Evolutionary conservation across 805 yeast genomes (phyloP).

Genomic region (Candida hungchunana): DNA sequence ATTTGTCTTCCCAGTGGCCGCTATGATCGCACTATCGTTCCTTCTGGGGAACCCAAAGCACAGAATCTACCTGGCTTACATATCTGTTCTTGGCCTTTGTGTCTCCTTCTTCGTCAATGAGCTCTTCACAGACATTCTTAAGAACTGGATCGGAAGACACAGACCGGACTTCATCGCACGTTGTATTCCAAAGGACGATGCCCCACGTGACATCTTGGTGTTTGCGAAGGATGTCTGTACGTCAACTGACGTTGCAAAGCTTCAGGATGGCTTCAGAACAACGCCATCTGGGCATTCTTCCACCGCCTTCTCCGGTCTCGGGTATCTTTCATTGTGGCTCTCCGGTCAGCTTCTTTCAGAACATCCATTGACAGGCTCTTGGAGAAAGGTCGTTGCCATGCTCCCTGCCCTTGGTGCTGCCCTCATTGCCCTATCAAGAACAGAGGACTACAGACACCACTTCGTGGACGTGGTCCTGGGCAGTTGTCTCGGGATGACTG

Average conservation of each 20-base stretch:
- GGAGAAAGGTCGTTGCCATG: constrained; percentile 53
- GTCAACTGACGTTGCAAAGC: constrained; percentile 35
- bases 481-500: constrained; percentile 52
- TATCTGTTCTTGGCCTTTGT: constrained; percentile 62
- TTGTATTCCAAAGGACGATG: constrained; percentile 61
- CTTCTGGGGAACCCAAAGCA: constrained; percentile 41
- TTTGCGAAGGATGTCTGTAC: constrained; percentile 67
- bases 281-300: constrained; percentile 84
- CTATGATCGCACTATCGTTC: constrained; percentile 33
- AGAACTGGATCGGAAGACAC: constrained; percentile 83
- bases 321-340: constrained; percentile 61
- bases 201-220: constrained; percentile 53
- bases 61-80: constrained; percentile 54
- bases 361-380: constrained; percentile 48
- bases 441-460: constrained; percentile 93
- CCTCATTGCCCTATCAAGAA: constrained; percentile 77
- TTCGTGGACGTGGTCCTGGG: constrained; percentile 82
- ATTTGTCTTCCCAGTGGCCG: constrained; percentile 43
- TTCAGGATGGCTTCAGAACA: constrained; percentile 73
- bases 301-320: constrained; percentile 62
- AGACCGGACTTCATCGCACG: constrained; percentile 91
- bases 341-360: constrained; percentile 58
- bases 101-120: constrained; percentile 57
- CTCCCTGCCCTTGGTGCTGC: constrained; percentile 66
- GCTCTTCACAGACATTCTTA: constrained; percentile 66